Evolutionary conservation across 139 green algal genomes (phyloP), one percentile per base, ranked within the genome.

Genomic region (Coccomyxa sp.): DNA sequence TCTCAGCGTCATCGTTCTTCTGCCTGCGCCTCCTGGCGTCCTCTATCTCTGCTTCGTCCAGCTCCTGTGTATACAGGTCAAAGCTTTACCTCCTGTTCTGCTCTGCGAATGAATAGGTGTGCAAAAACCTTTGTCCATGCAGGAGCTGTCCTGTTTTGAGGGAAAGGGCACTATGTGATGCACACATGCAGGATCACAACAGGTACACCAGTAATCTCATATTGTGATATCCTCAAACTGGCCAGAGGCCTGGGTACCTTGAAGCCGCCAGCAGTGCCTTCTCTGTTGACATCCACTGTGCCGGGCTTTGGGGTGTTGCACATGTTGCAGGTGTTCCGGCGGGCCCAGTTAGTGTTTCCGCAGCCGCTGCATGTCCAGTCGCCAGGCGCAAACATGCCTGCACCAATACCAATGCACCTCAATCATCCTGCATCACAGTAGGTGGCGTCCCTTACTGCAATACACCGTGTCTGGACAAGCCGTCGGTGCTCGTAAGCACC

Each of bases 341-440:
- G 87, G 0, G 88, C 89, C 74, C 93, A 96, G 86, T 93, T 94
- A 70, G 88, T 91, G 81, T 97, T 97, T 73, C 90, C 91, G 81
- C 93, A 97, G 37, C 76, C 83, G 36, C 84, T 81, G 85, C 93
- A 97, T 1, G 88, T 69, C 93, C 93, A 97, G 82, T 97, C 93
- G 39, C 72, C 92, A 77, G 39, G 83, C 7, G 68, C 12, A 70
- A 85, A 82, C 78, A 83, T 73, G 41, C 75, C 75, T 84, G 70
- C 33, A 40, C 33, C 69, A 50, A n/a, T n/a, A n/a, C n/a, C n/a
- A n/a, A n/a, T n/a, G n/a, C n/a, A n/a, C n/a, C n/a, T n/a, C n/a
- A n/a, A n/a, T n/a, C n/a, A n/a, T n/a, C n/a, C n/a, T n/a, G n/a
- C n/a, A n/a, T n/a, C n/a, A n/a, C n/a, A n/a, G n/a, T n/a, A n/a